Evolutionary conservation across 2,329 filamentous ascomycete species (phyloP), one percentile per base, ranked within the genome.

Genomic region (Stachybotrys chartarum): DNA sequence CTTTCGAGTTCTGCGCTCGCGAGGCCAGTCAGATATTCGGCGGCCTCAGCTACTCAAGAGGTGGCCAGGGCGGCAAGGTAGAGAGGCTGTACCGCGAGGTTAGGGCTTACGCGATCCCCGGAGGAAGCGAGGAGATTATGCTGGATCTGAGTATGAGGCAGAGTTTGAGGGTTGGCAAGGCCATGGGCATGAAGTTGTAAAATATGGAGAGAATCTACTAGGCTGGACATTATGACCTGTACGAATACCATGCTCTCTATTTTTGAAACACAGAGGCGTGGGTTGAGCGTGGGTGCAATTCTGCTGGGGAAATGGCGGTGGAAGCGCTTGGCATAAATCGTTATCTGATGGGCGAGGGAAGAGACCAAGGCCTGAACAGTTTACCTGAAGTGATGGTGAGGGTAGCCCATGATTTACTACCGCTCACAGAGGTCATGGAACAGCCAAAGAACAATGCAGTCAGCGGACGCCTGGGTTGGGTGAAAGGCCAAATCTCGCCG

Each of bases 1-100:
- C 92, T 0, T 99, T 97, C 66, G 94, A 99, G 77, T 97, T 95
- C 79, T 99, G 94, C 75, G 94, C 94, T 35, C 83, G 93, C 58
- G 94, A 99, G 76, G 94, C 94, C 16, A 90, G 86, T 69, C 94
- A 99, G 81, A 97, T 99, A 73, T 99, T 97, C 66, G 94, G 94
- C 58, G 94, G 94, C 30, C 76, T 97, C 61, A 91, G 87, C 65
- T 97, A 97, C 77, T 92, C 86, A 57, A 84, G 93, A 48, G 94
- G 94, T 55, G 94, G 94, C 16, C 94, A 97, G 77, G 94, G 94
- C 58, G 93, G 85, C 57, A 97, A 97, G 83, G 84, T 97, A 53
- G 94, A 99, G 83, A 78, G 94, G 57, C 75, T 99, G 65, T 97
- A 97, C 74, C 83, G 94, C 59, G 94, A 99, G 71, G 94, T 97